Evolutionary conservation across 768 basidiomycete species (phyloP).

Genomic region (Pleurotus eryngii): DNA sequence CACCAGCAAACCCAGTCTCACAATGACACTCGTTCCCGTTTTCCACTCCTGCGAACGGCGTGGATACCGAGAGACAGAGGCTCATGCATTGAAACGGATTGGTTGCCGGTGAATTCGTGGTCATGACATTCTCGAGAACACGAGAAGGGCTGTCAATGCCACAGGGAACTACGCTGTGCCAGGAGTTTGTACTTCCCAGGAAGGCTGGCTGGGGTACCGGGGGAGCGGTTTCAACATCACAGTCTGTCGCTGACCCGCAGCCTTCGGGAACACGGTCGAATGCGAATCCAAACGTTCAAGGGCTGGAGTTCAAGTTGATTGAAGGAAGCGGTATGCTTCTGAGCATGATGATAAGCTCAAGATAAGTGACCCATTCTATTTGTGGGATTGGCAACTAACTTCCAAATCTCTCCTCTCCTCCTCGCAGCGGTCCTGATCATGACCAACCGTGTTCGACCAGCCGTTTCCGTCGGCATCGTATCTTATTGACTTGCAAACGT

Average conservation of each 20-base stretch:
- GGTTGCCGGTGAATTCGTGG: constrained; percentile 1
- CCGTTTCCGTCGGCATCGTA: too few species aligned
- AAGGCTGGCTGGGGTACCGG: not conserved
- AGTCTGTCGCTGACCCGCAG: not conserved
- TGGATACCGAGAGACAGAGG: constrained; percentile 2
- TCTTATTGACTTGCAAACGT: too few species aligned
- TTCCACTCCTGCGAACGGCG: constrained; percentile 7
- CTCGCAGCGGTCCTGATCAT: too few species aligned
- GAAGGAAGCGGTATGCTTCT: too few species aligned
- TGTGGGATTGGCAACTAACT: too few species aligned
- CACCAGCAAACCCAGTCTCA: constrained; percentile 9
- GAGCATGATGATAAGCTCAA: too few species aligned
- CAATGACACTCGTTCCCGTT: constrained; percentile 10
- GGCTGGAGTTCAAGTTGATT: too few species aligned
- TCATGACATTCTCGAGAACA: constrained; percentile 7
- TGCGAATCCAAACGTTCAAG: too few species aligned
- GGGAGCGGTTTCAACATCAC: constrained; percentile 1
- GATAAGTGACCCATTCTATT: too few species aligned
- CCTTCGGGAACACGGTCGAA: not conserved
- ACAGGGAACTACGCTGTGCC: constrained; percentile 8
- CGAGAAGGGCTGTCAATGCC: constrained; percentile 7
- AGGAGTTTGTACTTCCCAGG: not conserved
- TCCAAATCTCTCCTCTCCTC: too few species aligned
- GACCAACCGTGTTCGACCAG: too few species aligned
- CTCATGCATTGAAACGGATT: constrained; percentile 9